phyloP scores from a whole-genome alignment of 768 basidiomycete genomes.

The Lyophyllum decastes region DNA sequence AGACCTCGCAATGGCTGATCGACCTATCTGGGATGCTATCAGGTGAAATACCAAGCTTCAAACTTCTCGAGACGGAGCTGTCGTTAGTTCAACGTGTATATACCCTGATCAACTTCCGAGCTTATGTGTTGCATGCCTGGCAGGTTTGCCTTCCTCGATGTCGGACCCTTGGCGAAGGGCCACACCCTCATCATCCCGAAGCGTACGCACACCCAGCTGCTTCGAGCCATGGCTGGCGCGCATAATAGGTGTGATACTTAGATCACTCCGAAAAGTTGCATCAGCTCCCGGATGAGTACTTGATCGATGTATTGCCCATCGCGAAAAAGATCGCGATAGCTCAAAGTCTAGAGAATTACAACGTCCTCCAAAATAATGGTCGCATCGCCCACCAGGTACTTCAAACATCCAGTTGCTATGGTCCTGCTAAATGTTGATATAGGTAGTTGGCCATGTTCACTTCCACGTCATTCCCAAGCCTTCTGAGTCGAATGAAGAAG shows the following conservation, averaged over 20 bases:
- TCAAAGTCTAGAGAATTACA: constrained; percentile 77
- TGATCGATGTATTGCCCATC: constrained; percentile 73
- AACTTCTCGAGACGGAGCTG: constrained; percentile 74
- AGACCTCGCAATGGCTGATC: background rate
- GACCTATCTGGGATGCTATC: background rate
- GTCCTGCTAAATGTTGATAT: background rate
- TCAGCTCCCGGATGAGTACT: constrained; percentile 84
- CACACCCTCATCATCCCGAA: constrained; percentile 95
- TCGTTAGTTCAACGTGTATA: constrained; percentile 48
- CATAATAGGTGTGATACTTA: constrained; percentile 27
- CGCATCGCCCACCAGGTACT: constrained; percentile 57
- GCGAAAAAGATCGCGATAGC: constrained; percentile 88
- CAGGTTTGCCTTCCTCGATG: constrained; percentile 90
- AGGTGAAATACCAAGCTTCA: constrained; percentile 92
- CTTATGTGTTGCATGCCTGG: background rate
- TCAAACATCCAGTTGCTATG: background rate
- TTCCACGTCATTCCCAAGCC: constrained; percentile 96
- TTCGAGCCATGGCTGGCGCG: background rate
- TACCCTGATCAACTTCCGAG: background rate
- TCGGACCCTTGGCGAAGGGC: constrained; percentile 86
- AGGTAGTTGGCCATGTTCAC: constrained; percentile 86
- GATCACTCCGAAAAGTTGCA: constrained; percentile 88
- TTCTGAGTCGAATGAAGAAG: constrained; percentile 58
- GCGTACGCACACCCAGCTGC: constrained; percentile 47
- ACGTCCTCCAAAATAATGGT: constrained; percentile 75